phyloP scores from a whole-genome alignment of 331 rosid species.

The Stylosanthes scabra region DNA sequence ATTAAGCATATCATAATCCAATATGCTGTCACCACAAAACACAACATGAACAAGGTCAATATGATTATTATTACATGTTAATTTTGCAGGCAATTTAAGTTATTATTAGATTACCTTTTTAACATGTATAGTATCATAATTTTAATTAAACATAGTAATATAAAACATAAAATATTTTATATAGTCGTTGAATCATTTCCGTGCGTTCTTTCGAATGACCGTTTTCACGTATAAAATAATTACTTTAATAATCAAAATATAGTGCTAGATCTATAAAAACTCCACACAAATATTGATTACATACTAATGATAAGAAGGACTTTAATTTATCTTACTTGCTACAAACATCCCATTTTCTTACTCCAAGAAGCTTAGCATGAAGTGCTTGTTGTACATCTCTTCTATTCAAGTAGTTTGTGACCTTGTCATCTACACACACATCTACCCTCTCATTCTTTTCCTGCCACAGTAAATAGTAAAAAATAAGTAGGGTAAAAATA shows the following conservation, averaged over 20 bases:
- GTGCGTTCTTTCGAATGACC: too few relatives aligned
- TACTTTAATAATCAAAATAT: too few relatives aligned
- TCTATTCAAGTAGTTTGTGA: constrained; percentile 74
- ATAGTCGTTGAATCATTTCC: too few relatives aligned
- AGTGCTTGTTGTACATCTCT: constrained; percentile 79
- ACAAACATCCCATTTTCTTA: constrained; percentile 77
- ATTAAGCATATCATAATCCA: constrained; percentile 72
- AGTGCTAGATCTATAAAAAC: background rate
- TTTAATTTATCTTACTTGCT: constrained; percentile 60
- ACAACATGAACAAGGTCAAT: constrained; percentile 17
- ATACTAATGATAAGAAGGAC: constrained; percentile 19
- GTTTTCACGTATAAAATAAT: too few relatives aligned
- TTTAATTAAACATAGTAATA: too few relatives aligned
- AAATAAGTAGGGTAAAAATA: too few relatives aligned
- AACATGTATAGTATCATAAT: too few relatives aligned
- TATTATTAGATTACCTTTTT: background rate
- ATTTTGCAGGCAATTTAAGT: background rate
- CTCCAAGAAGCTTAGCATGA: constrained; percentile 83
- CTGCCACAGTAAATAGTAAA: constrained; percentile 39
- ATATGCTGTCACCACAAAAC: constrained; percentile 41
- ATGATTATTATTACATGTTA: background rate
- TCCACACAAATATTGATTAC: background rate
- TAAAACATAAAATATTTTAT: too few relatives aligned
- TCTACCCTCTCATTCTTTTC: constrained; percentile 65
- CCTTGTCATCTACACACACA: constrained; percentile 91